These are phyloP conservation scores for Colletotrichum euphorbiae DNA, from an alignment of 2,329 filamentous ascomycete genomes.

Conservation along the genomic window DNA sequence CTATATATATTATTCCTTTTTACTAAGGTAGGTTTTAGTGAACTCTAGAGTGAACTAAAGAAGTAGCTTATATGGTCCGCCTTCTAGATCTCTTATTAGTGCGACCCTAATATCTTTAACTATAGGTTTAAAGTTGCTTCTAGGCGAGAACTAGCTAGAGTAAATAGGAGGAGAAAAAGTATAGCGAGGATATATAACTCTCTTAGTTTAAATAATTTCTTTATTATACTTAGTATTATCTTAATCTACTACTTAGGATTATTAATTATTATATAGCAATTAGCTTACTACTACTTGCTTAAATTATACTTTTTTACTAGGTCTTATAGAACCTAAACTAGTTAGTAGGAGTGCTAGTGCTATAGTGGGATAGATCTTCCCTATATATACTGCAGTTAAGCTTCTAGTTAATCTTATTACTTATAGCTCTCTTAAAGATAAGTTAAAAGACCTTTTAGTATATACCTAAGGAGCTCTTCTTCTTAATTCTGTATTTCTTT, in stretches of 20 bases:
- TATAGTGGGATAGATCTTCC: conserved; percentile 20
- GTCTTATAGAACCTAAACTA: conserved; percentile 41
- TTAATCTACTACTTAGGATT: conserved; percentile 43
- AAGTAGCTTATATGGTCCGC: too few relatives aligned
- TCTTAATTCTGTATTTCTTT: too few relatives aligned
- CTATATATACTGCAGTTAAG: too few relatives aligned
- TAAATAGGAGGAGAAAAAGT: conserved; percentile 43
- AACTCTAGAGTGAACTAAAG: conserved; percentile 42
- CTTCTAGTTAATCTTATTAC: too few relatives aligned
- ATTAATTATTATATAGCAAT: conserved; percentile 43
- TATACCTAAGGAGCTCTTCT: too few relatives aligned
- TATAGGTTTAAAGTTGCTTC: too few relatives aligned
- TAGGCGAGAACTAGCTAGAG: conserved; percentile 38
- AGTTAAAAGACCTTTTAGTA: too few relatives aligned
- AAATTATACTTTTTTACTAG: background rate
- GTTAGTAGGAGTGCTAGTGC: background rate
- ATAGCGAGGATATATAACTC: conserved; percentile 42
- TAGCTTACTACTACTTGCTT: too few relatives aligned
- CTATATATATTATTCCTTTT: background rate
- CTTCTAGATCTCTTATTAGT: too few relatives aligned
- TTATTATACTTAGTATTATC: conserved; percentile 44
- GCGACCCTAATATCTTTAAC: too few relatives aligned
- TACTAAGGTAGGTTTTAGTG: conserved; percentile 42
- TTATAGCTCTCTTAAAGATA: too few relatives aligned
- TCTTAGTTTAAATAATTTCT: conserved; percentile 43